Evolutionary conservation across 1,139 yeast species (phyloP), one percentile per base, ranked within the genome.

Genomic region (Magnusiomyces paraingens): DNA sequence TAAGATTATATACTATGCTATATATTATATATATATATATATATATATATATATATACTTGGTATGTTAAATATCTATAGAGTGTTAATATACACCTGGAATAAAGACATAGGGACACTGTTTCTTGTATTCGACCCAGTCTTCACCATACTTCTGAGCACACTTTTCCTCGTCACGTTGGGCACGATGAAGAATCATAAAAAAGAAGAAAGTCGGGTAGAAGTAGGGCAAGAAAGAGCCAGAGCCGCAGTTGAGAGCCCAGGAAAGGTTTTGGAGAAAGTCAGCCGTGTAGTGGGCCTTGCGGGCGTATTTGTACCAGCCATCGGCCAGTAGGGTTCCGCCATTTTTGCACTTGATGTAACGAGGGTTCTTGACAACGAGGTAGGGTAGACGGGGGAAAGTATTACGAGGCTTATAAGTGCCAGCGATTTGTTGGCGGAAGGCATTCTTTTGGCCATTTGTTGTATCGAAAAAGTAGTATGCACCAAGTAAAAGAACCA

Each of bases 211-310:
- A 40, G 77, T 73, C 1, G 99, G 98, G 81, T 86, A 93, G 73
- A 93, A 93, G 93, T 96, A 93, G 48, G 97, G 96, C 75, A 93
- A 81, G 51, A 93, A 88, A 3, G 96, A 86, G 44, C 75, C 77
- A 69, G 84, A 82, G 1, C 99, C 99, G 70, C 97, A 89, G 59
- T 84, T 80, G 59, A 93, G 76, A 10, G 94, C 96, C 99, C 99
- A 93, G 50, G 94, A 80, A 62, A 88, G 74, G 53, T 95, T 81
- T 74, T 89, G 96, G 52, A 80, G 74, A 77, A 84, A 90, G 70
- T 93, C 99, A 40, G 96, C 97, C 48, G 98, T 90, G 77, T 93
- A 93, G 71, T 91, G 95, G 62, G 84, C 82, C 73, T 93, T 93
- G 74, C 99, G 84, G 12, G 97, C 99, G 47, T 67, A 70, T 58